Evolutionary conservation across 306 rosid species (phyloP), one percentile per base, ranked within the genome.

Genomic region (Hylodesmum podocarpum): DNA sequence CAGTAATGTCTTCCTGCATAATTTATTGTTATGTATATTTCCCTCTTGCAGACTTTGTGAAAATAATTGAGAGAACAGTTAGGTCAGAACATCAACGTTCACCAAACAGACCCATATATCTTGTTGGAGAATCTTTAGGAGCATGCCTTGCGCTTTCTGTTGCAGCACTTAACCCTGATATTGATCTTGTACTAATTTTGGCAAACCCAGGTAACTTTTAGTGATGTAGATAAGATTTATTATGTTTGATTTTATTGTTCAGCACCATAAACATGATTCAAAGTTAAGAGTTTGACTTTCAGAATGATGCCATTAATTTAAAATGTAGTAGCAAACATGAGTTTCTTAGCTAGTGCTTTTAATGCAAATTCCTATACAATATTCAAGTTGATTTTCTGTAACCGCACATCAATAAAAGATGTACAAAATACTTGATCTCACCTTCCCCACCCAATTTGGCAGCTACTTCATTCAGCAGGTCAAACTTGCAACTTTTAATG

Each of bases 111-210:
- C 99, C 99, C 54, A 88, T 95, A 73, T 95, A 95, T 83, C 90
- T 95, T 41, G 87, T 87, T 19, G 97, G 97, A 82, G 96, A 95
- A 64, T 90, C 96, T 34, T 36, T 95, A 62, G 97, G 99, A 78
- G 97, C 87, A 44, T 92, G 97, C 81, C 89, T 95, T 37, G 97
- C 97, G 13, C 86, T 95, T 16, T 87, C 92, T 24, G 94, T 90
- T 78, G 97, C 96, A 8, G 97, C 99, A 57, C 83, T 70, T 44
- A 95, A 87, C 86, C 90, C 91, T 44, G 80, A 88, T 75, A 86
- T 90, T 29, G 99, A 95, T 86, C 91, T 95, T 77, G 90, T 84
- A 37, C 91, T 95, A 33, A 87, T 95, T 81, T 81, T 95, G 78
- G 91, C 90, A 4, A 95, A 95, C 83, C 89, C 99, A 80, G 97